Percentiles rank a stretch among this genome's conserved stretches.
These are phyloP conservation scores for Neofusicoccum parvum DNA, from an alignment of 2,329 filamentous ascomycete species.

Conservation along the genomic window DNA sequence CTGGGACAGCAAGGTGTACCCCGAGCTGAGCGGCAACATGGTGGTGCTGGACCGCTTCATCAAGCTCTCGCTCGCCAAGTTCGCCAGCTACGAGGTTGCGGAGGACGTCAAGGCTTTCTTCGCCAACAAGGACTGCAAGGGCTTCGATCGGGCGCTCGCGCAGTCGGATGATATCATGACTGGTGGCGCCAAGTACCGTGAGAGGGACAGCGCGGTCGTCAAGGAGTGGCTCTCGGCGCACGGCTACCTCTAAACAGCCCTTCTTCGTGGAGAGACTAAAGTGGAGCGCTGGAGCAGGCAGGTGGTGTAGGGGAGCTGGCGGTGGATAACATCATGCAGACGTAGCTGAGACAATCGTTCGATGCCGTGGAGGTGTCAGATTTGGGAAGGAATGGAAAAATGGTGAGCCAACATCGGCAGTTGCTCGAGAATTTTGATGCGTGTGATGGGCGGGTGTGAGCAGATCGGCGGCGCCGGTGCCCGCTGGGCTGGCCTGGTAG, in stretches of 20 bases:
- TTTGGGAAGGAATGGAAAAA: not conserved
- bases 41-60: slow-evolving; percentile 90
- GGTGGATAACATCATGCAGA: not conserved
- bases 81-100: slow-evolving; percentile 68
- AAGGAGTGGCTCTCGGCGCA: slow-evolving; percentile 76
- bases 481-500: too few relatives aligned
- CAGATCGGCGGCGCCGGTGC: not conserved
- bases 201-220: slow-evolving; percentile 71
- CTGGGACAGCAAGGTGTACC: slow-evolving; percentile 69
- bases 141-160: slow-evolving; percentile 82
- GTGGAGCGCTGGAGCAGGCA: not conserved
- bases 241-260: slow-evolving; percentile 48
- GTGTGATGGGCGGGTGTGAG: not conserved
- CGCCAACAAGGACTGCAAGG: slow-evolving; percentile 78
- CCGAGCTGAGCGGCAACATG: slow-evolving; percentile 76
- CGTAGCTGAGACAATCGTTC: not conserved
- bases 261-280: slow-evolving; percentile 14
- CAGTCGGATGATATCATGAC: slow-evolving; percentile 85
- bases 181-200: slow-evolving; percentile 78
- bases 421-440: not conserved
- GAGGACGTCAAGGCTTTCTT: slow-evolving; percentile 86
- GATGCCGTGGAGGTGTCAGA: not conserved
- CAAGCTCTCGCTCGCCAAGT: slow-evolving; percentile 75
- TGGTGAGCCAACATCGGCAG: not conserved
- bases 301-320: not conserved